Evolutionary conservation across 2,329 filamentous ascomycete species (phyloP).

Genomic region (Phialophora verrucosa): DNA sequence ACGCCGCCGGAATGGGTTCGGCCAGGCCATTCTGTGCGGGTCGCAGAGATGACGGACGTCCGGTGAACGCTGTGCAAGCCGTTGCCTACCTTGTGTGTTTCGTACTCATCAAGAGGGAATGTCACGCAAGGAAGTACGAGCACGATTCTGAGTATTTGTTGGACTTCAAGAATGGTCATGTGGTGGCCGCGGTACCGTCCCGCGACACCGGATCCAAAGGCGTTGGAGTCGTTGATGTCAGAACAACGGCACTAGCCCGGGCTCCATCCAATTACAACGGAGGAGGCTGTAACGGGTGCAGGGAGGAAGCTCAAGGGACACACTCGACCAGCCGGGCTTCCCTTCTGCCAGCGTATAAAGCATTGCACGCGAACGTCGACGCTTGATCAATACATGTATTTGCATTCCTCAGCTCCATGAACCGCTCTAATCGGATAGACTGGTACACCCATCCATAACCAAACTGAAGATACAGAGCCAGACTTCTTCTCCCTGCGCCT

Average conservation of each 20-base stretch:
- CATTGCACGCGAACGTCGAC: background rate
- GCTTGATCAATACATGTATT: slow-evolving; percentile 2
- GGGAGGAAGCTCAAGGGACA: background rate
- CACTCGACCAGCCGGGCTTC: background rate
- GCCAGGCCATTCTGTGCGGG: slow-evolving; percentile 39
- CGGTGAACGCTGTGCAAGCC: too few species aligned
- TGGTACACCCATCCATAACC: background rate
- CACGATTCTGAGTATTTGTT: too few species aligned
- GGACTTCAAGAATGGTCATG: too few species aligned
- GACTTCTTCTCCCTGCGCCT: background rate
- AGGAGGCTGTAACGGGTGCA: background rate
- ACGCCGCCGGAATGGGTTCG: slow-evolving; percentile 41
- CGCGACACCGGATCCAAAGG: too few species aligned
- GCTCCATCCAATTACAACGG: too few species aligned
- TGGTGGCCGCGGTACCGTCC: too few species aligned
- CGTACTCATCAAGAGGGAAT: too few species aligned
- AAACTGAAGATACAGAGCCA: background rate
- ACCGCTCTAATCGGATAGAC: slow-evolving; percentile 1
- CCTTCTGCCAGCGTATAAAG: background rate
- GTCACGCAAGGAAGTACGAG: too few species aligned
- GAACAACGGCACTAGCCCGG: too few species aligned
- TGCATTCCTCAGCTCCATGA: background rate
- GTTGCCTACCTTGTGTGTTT: too few species aligned
- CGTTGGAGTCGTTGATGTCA: too few species aligned
- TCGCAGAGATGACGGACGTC: too few species aligned